Evolutionary conservation across 1,139 yeast genomes (phyloP), one percentile per base, ranked within the genome.

Genomic region (Blastobotrys aristatus): DNA sequence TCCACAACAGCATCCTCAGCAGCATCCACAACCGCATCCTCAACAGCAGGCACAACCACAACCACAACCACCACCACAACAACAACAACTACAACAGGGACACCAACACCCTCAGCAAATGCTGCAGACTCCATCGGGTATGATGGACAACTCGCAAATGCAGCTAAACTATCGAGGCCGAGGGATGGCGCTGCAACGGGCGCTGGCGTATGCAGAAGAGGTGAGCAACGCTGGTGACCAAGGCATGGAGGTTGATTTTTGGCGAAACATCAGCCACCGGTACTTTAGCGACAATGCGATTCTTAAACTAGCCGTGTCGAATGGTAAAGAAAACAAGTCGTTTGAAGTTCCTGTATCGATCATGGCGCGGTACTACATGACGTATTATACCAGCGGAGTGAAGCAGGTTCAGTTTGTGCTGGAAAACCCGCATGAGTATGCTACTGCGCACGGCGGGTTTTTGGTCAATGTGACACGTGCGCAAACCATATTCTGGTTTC

Each of bases 341-440:
- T 85, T 79, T 62, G 90, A 82, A 51, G 73, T 88, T 26, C 77
- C 80, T 10, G 73, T 77, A 6, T 73, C 80, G 2, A 74, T 87
- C 2, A 75, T 87, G n/a, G 87, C 95, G 1, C 67, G 84, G 46
- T 77, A 84, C 52, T 75, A 82, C 54, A 73, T 74, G 42, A 71
- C 83, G 0, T 70, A 77, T 34, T 73, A 78, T 31, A 67, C 74
- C 40, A 69, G 76, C n/a, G 79, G 82, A 11, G 77, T 84, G 2
- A 66, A 71, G 4, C 70, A 77, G 41, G 75, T 84, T 50, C 81
- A 79, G 47, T 63, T 85, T 3, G 68, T 75, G 4, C 75, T 86
- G 6, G 84, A 84, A 16, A 80, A 84, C 44, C 65, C 85, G 31
- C 75, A 80, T 52, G 84, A 84, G 43, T 85, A 80, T 58, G 81